Conservation (phyloP, 1,284 basidiomycete species). For the Boletus austroedulis region DNA sequence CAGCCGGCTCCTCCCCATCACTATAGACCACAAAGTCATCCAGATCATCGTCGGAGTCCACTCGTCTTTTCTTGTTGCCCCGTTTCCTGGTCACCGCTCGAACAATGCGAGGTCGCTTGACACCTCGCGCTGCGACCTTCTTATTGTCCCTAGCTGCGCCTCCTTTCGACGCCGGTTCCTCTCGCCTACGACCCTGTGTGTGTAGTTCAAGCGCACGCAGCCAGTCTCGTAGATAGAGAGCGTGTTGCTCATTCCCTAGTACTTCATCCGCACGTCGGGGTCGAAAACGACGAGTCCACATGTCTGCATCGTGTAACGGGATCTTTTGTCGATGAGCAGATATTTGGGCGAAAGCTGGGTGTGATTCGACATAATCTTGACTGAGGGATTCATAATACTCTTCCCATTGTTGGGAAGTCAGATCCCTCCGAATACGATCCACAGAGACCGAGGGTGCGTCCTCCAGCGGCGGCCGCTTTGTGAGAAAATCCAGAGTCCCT, state of each 20-base stretch:
- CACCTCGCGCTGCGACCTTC: constrained; percentile 37
- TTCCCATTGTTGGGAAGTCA: constrained; percentile 22
- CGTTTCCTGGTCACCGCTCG: constrained; percentile 48
- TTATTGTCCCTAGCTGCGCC: constrained; percentile 13
- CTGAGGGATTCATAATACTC: constrained; percentile 15
- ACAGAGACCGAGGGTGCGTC: background rate
- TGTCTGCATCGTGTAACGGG: constrained; percentile 33
- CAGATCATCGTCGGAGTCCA: constrained; percentile 52
- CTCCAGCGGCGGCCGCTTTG: constrained; percentile 4
- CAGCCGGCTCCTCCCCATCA: constrained; percentile 40
- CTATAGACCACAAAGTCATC: constrained; percentile 51
- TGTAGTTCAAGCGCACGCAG: constrained; percentile 67
- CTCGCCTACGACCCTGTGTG: constrained; percentile 34
- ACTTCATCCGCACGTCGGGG: constrained; percentile 74
- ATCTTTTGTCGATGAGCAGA: constrained; percentile 25
- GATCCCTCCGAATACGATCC: constrained; percentile 1
- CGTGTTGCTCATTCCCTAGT: constrained; percentile 76
- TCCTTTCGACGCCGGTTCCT: constrained; percentile 6
- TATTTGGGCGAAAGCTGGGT: constrained; percentile 58
- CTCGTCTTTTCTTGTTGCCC: constrained; percentile 47
- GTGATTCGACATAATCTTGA: constrained; percentile 21
- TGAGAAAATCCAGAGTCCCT: constrained; percentile 21
- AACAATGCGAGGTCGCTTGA: constrained; percentile 50
- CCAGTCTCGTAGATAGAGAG: constrained; percentile 82
- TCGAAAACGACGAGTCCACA: constrained; percentile 79